These are phyloP conservation scores for Lentinus brumalis DNA, from an alignment of 768 basidiomycete species.

Conservation along the genomic window DNA sequence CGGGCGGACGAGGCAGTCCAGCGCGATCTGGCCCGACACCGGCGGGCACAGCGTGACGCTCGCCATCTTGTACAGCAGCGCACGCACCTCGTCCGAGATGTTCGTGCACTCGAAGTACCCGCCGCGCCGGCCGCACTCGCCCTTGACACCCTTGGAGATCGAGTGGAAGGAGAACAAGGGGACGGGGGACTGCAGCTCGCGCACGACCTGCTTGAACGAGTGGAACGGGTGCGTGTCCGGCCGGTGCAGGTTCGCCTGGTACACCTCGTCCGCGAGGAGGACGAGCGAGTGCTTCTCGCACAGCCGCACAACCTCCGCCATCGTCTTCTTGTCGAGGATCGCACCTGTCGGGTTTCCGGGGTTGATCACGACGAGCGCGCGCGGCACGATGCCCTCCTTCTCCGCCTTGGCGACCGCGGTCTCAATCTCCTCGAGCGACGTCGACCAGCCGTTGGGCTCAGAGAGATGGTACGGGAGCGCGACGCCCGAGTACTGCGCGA, in stretches of 20 bases:
- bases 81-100: slow-evolving; percentile 72
- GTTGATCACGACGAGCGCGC: slow-evolving; percentile 96
- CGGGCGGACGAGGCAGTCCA: slow-evolving; percentile 87
- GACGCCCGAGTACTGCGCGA: slow-evolving; percentile 81
- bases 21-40: slow-evolving; percentile 87
- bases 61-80: slow-evolving; percentile 96
- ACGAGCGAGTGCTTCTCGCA: slow-evolving; percentile 86
- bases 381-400: slow-evolving; percentile 62
- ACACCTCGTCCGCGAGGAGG: slow-evolving; percentile 97
- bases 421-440: slow-evolving; percentile 68
- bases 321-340: slow-evolving; percentile 70
- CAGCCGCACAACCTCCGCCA: slow-evolving; percentile 74
- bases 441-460: slow-evolving; percentile 81
- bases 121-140: slow-evolving; percentile 96
- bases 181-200: slow-evolving; percentile 64
- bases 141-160: slow-evolving; percentile 93
- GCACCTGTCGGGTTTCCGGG: slow-evolving; percentile 97
- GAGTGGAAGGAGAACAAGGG: slow-evolving; percentile 96
- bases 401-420: slow-evolving; percentile 66
- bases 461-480: slow-evolving; percentile 89
- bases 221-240: slow-evolving; percentile 72
- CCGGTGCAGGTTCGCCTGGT: slow-evolving; percentile 90
- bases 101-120: slow-evolving; percentile 96
- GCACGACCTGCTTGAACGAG: slow-evolving; percentile 90
- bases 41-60: slow-evolving; percentile 89